Base-by-base conservation (phyloP, 2,329 filamentous ascomycete species). In the Arthrobotrys entomopaga region DNA sequence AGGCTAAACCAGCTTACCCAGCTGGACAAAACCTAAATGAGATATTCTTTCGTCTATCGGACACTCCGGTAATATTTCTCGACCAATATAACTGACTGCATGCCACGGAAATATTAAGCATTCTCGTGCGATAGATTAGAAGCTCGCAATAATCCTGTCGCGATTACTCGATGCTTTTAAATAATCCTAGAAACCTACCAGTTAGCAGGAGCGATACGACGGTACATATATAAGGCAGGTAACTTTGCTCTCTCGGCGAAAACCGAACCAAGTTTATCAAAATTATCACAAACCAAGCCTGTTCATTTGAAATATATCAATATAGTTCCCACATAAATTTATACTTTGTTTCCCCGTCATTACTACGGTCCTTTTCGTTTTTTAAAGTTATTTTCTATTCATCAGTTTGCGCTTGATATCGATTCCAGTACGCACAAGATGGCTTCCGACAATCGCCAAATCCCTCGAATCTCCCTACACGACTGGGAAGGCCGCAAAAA, bases 401-500 rank as follows among this genome's bases (percentile, higher is more conserved):
- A 34, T 34, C 29, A 1, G 10, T 34, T 34, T 34, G 29, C 10
- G 29, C 29, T 34, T 34, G 29, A 34, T 34, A 34, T 34, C 22
- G 34, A 64, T 53, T 43, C 46, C 22, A 48, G 24, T 49, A 16
- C 38, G 48, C 46, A 40, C 46, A 40, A 34, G 40, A 73, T 65
- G 61, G 42, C 56, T 57, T 24, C 69, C 38, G 56, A 61, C 26
- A 48, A 20, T 42, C 70, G 70, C 34, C 63, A 42, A 2, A 84
- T 86, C 70, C 85, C 84, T 3, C 81, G 82, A 70, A 86, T 89
- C 78, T 88, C 86, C 0, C 81, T 88, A 2, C 81, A 79, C 48
- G 80, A 87, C 80, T 88, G 87, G 77, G 81, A 84, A 26, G 76
- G 79, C 3, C 84, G 86, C 57, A 83, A 86, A 77, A 83, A 86